Evolutionary conservation across 306 rosid species (phyloP), one percentile per base, ranked within the genome.

Genomic region (Calophaca sinica): DNA sequence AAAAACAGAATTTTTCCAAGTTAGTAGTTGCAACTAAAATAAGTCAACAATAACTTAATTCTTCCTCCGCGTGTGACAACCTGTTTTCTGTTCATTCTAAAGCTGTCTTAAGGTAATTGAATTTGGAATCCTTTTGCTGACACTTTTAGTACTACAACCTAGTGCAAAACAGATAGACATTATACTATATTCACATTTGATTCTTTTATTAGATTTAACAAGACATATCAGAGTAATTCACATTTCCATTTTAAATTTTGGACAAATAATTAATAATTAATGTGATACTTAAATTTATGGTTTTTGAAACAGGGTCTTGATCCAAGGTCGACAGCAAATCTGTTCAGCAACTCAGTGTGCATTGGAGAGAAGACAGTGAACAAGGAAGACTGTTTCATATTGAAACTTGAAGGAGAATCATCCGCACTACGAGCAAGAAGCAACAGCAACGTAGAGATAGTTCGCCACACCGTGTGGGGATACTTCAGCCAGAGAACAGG

Each of bases 401-500:
- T 94, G n/a, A 88, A 84, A 62, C 73, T 88, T 0, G 98, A 94
- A 77, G 88, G 94, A 0, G 91, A 94, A 14, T 57, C 90, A 3
- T 65, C 91, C 0, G 31, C 80, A 1, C 86, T 94, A 0, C 51
- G 72, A 70, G 90, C 92, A 58, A 79, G 98, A 83, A 94, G 98
- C 90, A 89, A 88, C 83, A 74, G 49, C 80, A 87, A 76, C 20
- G 98, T 91, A 0, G 96, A 91, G 72, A 89, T 94, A 38, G 82
- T 91, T 59, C 69, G 97, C 3, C 98, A 94, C 89, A 86, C 93
- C 0, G 80, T 94, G 62, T 89, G 94, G 97, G 98, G 98, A 3
- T 86, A 89, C 74, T 91, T 94, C 88, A 94, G 98, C 88, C 96
- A 91, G 50, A 85, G 88, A 72, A 94, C 97, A 39, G 98, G 94